Percentiles rank a stretch among this genome's conserved stretches.
These are phyloP conservation scores for Nitzschia sp. DNA, from an alignment of 108 stramenopile species.

Conservation along the genomic window DNA sequence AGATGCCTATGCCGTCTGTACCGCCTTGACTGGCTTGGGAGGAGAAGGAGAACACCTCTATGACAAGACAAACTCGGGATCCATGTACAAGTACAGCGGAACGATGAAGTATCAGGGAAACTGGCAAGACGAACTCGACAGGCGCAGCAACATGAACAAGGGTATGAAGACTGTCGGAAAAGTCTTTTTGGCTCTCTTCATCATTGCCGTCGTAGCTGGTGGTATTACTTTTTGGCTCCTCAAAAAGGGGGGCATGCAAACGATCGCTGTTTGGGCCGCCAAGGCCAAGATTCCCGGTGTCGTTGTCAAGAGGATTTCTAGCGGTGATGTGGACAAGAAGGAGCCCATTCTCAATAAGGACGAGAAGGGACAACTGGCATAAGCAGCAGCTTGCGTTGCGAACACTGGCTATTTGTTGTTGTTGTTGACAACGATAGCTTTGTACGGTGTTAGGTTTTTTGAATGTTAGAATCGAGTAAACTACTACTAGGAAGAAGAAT, in stretches of 20 bases:
- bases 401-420: no score
- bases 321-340: background rate
- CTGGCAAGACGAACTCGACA: no score
- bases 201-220: background rate
- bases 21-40: constrained; percentile 14
- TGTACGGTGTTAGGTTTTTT: no score
- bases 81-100: constrained; percentile 29
- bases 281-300: background rate
- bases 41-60: constrained; percentile 20
- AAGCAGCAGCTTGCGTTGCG: background rate
- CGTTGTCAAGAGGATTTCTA: background rate
- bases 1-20: constrained; percentile 29
- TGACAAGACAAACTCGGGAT: constrained; percentile 9
- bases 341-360: background rate
- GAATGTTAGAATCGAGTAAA: no score
- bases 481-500: no score
- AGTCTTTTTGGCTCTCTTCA: background rate
- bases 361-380: background rate
- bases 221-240: no score
- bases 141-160: no score
- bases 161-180: no score
- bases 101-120: background rate
- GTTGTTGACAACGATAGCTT: no score
- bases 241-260: no score
- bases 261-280: background rate